Evolutionary conservation across 2,329 filamentous ascomycete genomes (phyloP), one percentile per base, ranked within the genome.

Genomic region (Alternaria arbusti): DNA sequence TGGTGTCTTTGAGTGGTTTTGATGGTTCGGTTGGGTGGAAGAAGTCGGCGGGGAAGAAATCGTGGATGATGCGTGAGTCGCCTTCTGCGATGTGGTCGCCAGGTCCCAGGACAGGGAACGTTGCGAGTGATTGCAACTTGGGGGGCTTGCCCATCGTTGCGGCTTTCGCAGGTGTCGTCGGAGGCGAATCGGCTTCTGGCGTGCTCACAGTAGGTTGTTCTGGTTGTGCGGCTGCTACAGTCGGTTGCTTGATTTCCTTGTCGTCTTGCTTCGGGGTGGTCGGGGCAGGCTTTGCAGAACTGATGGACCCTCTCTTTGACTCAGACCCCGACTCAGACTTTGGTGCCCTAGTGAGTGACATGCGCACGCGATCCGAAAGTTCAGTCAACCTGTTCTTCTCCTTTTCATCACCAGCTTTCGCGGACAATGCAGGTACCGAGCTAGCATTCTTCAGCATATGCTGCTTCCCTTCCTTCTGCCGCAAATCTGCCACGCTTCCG

Each of bases 21-120:
- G 71, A 72, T 4, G 66, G 66, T 23, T 75, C 67, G 15, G 70
- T 67, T 3, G 74, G 70, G 50, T 80, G 74, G 13, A 54, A 46
- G 5, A 71, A 49, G 4, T 71, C 64, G 9, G 61, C 17, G 3
- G 91, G 84, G 2, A 97, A 85, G 30, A 97, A 81, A 66, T 94
- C 83, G 65, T 89, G 84, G 40, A 94, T 84, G 44, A 98, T 86
- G 45, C 85, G 86, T 0, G 93, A 96, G 75, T 97, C 94, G 8
- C 93, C 91, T 77, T 94, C 91, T 49, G 92, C 94, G 54, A 97
- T 86, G 7, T 79, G 79, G 64, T 87, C 87, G 10, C 84, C 80
- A 11, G 85, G 85, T 5, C 83, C 80, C 12, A 85, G 72, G 4
- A 78, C 70, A 20, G 76, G 77, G 40, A 79, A 74, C 40, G 70